Percentiles rank a stretch among this genome's conserved stretches.
phyloP scores from a whole-genome alignment of 2,329 filamentous ascomycete genomes.

The Daldinia sp. region DNA sequence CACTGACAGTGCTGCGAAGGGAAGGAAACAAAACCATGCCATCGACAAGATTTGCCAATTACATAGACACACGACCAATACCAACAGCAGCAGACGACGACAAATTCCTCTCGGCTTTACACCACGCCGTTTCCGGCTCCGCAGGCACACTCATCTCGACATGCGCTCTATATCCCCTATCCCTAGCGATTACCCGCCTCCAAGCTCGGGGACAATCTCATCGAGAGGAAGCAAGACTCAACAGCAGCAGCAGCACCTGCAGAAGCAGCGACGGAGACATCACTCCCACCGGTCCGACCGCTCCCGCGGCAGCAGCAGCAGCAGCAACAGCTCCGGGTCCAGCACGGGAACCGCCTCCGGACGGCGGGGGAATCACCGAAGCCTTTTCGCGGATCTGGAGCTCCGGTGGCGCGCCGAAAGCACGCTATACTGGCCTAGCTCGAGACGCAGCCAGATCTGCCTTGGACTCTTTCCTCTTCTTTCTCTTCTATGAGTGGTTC shows the following conservation, averaged over 20 bases:
- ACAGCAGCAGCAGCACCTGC: slow-evolving; percentile 10
- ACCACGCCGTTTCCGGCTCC: slow-evolving; percentile 85
- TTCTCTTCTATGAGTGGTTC: slow-evolving; percentile 78
- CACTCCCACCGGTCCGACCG: slow-evolving; percentile 31
- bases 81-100: not conserved
- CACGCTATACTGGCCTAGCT: slow-evolving; percentile 76
- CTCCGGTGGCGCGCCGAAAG: slow-evolving; percentile 75
- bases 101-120: slow-evolving; percentile 75
- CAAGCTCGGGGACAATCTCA: slow-evolving; percentile 78
- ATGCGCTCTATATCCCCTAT: slow-evolving; percentile 82
- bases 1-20: slow-evolving; percentile 28
- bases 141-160: slow-evolving; percentile 83
- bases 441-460: slow-evolving; percentile 75
- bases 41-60: slow-evolving; percentile 31
- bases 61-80: slow-evolving; percentile 12
- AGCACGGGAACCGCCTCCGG: slow-evolving; percentile 56
- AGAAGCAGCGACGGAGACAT: slow-evolving; percentile 10
- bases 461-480: slow-evolving; percentile 86
- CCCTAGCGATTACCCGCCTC: slow-evolving; percentile 83
- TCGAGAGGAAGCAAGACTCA: slow-evolving; percentile 47
- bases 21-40: slow-evolving; percentile 40
- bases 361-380: slow-evolving; percentile 72
- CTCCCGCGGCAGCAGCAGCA: not conserved
- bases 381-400: slow-evolving; percentile 77
- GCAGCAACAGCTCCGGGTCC: slow-evolving; percentile 29